Conservation (phyloP, 106 monocot genomes). For the Acorus gramineus region DNA sequence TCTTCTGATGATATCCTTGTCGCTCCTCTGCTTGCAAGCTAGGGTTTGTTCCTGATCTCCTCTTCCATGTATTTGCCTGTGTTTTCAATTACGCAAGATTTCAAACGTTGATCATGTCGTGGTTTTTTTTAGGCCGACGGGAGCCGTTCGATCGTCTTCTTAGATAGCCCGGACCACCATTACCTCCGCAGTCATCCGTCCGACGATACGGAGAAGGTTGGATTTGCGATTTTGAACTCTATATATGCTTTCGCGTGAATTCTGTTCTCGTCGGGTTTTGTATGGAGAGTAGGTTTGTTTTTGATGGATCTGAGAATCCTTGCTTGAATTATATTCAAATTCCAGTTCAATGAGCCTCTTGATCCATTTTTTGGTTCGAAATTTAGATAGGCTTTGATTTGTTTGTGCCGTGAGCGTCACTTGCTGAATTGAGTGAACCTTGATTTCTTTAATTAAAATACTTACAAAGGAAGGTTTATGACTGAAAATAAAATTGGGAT, state of each 20-base stretch:
- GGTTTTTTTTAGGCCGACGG: constrained; percentile 5
- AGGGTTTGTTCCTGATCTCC: not conserved
- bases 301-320: too few species aligned
- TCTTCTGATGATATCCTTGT: not conserved
- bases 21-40: constrained; percentile 1
- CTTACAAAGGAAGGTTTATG: too few species aligned
- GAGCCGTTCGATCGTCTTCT: constrained; percentile 15
- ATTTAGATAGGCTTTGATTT: too few species aligned
- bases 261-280: too few species aligned
- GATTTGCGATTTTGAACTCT: not conserved
- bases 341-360: too few species aligned
- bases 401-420: too few species aligned
- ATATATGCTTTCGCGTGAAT: not conserved
- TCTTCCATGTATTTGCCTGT: not conserved
- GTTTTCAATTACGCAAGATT: not conserved
- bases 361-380: too few species aligned
- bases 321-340: too few species aligned
- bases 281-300: too few species aligned
- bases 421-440: too few species aligned
- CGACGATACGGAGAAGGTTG: constrained; percentile 5
- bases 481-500: too few species aligned
- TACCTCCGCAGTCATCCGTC: constrained; percentile 10
- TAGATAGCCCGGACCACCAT: constrained; percentile 9
- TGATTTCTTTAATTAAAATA: too few species aligned
- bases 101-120: not conserved